phyloP scores from a whole-genome alignment of 371 early-diverging fungal species.

The Haplosporangium sp. region DNA sequence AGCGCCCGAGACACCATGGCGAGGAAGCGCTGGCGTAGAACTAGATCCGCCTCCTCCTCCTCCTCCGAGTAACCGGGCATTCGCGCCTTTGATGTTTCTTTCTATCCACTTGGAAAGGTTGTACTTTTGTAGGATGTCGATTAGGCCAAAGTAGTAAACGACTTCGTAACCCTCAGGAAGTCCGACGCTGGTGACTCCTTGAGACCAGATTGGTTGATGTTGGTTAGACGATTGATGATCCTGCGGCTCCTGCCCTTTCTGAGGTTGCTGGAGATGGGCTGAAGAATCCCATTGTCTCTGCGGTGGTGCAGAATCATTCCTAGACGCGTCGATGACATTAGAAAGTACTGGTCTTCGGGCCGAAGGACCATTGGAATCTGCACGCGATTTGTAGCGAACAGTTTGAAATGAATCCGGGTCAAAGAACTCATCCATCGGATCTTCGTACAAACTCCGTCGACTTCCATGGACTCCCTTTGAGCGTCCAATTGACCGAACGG shows the following conservation, averaged over 20 bases:
- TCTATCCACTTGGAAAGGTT: constrained; percentile 68
- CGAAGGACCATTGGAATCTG: background rate
- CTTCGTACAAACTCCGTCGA: background rate
- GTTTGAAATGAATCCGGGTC: constrained; percentile 34
- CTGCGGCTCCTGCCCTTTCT: background rate
- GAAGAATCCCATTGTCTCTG: background rate
- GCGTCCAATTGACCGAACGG: background rate
- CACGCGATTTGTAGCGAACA: constrained; percentile 24
- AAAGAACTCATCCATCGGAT: constrained; percentile 1
- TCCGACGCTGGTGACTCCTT: constrained; percentile 36
- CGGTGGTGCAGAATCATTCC: background rate
- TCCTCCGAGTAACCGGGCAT: constrained; percentile 38
- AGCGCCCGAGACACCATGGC: constrained; percentile 1
- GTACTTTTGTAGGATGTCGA: constrained; percentile 70
- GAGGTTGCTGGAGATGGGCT: background rate
- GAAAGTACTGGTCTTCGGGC: background rate
- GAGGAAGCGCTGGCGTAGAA: background rate
- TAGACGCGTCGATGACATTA: background rate
- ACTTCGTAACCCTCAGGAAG: constrained; percentile 46
- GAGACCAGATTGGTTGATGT: constrained; percentile 31
- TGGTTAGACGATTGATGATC: background rate
- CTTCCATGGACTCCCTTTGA: background rate
- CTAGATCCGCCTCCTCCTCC: constrained; percentile 1
- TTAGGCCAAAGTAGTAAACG: constrained; percentile 68
- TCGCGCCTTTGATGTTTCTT: constrained; percentile 59